Base-by-base conservation (phyloP, 768 basidiomycete species). In the Russula foetens region DNA sequence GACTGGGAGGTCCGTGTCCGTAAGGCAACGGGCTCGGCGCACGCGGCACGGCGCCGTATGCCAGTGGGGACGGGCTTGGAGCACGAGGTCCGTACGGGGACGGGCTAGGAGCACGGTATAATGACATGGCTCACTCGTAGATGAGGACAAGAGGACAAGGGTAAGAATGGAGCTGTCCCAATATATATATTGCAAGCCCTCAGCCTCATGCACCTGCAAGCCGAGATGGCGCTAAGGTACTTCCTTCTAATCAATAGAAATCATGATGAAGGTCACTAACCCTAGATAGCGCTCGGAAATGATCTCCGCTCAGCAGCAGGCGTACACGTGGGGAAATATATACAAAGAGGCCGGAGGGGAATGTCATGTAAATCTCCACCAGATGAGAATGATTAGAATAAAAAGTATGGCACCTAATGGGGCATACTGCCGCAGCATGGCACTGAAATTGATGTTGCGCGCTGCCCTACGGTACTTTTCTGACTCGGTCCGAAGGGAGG, bases 381-480 rank as follows among this genome's bases (percentile, higher is more conserved):
- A 89, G 43, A 91, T 67, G 52, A 92, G 69, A 64, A 92, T 78
- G 64, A 98, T 76, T 55, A 97, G 68, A 66, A 99, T 79, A 64
- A 98, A 75, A 21, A 77, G 82, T 46, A 95, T 81, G 21, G 88
- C 93, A 48, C 82, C 94, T 56, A 98, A 73, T 2, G 97, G 97
- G 41, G 95, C 97, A 74, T 95, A 99, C 70, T 98, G 92, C 62
- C 97, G 84, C 66, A 98, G 71, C 85, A 98, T 88, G 15, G 94
- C 92, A 66, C 95, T 83, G 56, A 95, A 71, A 70, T 98, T 98
- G 74, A 99, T 90, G 68, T 97, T 93, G 66, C 90, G 80, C 26
- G 97, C 93, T 28, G 93, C 92, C 75, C 90, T 95, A 52, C 96
- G 85, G 74, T 98, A 99, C 75, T 92, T 98, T 76, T 97, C 91